A percentile compares a stretch with the other conserved stretches of the same genome.
Conservation (phyloP, 106 monocot species). For the Phalaenopsis equestris region DNA sequence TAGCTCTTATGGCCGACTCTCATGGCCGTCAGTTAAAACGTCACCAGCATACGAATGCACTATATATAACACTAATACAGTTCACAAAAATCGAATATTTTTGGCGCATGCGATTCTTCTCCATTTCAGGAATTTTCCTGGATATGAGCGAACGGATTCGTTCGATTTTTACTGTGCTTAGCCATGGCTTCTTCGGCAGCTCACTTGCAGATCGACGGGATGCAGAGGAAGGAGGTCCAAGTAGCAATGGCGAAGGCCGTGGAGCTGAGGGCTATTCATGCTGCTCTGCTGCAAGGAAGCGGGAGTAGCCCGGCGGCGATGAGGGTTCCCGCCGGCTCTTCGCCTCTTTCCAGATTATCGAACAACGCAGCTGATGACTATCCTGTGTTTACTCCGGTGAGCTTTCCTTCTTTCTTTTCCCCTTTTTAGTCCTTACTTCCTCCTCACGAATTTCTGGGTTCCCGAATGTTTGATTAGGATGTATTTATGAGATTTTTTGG, state of each 20-base stretch:
- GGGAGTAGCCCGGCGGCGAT: constrained; percentile 34
- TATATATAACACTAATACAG: no score
- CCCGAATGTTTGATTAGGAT: background rate
- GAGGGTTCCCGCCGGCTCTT: constrained; percentile 25
- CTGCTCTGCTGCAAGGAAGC: constrained; percentile 56
- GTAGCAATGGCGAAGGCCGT: constrained; percentile 69
- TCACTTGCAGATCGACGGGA: constrained; percentile 15
- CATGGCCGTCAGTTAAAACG: no score
- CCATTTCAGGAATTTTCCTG: constrained; percentile 3
- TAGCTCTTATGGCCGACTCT: no score
- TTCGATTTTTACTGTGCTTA: background rate
- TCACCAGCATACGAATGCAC: no score
- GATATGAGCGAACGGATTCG: constrained; percentile 6
- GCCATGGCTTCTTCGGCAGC: constrained; percentile 33
- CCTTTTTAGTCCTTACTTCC: background rate
- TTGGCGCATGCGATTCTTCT: background rate
- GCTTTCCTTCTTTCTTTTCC: constrained; percentile 4
- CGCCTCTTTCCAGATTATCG: constrained; percentile 35
- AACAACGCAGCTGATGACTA: constrained; percentile 54
- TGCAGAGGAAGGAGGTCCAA: constrained; percentile 51
- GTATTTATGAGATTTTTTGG: background rate
- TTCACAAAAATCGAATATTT: no score
- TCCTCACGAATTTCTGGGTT: background rate
- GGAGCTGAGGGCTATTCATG: constrained; percentile 79
- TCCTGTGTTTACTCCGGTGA: constrained; percentile 91